Percentiles rank a stretch among this genome's conserved stretches.
phyloP scores from a whole-genome alignment of 192 early-diverging fungal species.

The Thoreauomyces humboldtii region DNA sequence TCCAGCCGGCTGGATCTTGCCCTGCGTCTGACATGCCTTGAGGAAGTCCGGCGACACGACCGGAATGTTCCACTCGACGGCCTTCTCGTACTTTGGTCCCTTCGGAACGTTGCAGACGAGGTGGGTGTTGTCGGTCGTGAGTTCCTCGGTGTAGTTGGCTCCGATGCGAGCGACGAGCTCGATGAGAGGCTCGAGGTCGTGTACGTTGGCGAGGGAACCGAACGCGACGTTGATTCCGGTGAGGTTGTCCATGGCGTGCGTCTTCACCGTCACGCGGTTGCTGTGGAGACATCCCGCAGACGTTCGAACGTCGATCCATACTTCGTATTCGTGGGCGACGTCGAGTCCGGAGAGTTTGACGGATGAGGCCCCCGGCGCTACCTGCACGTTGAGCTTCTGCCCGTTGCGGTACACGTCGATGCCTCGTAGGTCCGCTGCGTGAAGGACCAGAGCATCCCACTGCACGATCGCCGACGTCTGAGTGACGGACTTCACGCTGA shows the following conservation, averaged over 20 bases:
- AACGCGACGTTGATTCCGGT: constrained; percentile 97
- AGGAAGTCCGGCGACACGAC: constrained; percentile 95
- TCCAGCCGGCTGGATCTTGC: constrained; percentile 75
- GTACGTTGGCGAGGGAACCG: constrained; percentile 78
- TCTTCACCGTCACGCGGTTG: constrained; percentile 72
- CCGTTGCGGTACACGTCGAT: constrained; percentile 92
- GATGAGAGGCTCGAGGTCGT: constrained; percentile 73
- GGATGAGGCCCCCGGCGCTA: constrained; percentile 41
- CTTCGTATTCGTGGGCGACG: constrained; percentile 85
- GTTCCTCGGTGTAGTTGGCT: constrained; percentile 80
- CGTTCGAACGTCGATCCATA: constrained; percentile 87
- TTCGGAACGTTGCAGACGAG: constrained; percentile 80
- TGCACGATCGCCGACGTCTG: constrained; percentile 83
- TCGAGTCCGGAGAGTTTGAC: constrained; percentile 89
- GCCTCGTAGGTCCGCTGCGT: constrained; percentile 76
- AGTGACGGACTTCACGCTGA: constrained; percentile 67
- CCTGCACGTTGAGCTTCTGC: constrained; percentile 66
- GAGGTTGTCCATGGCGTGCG: constrained; percentile 94
- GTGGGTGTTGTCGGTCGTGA: constrained; percentile 89
- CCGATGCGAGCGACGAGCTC: constrained; percentile 75
- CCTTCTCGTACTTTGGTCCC: constrained; percentile 84
- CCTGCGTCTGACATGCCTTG: constrained; percentile 82
- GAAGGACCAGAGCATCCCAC: constrained; percentile 87
- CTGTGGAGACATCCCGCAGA: constrained; percentile 82
- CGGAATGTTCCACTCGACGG: constrained; percentile 87